These are phyloP conservation scores for Melanomma pulvis-pyrius DNA, from an alignment of 495 filamentous ascomycete genomes.

Conservation along the genomic window DNA sequence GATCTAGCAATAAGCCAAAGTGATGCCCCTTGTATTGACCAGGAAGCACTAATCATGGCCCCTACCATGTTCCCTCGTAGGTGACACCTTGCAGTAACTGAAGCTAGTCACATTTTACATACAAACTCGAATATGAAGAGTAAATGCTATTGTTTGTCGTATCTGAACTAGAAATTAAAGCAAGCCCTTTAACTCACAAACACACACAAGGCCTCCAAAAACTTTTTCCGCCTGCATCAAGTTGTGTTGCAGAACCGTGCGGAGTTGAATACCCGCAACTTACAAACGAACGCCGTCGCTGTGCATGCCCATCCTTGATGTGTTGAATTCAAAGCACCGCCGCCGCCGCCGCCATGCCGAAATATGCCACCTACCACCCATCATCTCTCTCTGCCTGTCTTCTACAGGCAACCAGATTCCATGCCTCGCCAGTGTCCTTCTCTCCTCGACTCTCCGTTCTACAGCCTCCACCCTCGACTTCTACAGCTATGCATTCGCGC, in stretches of 20 bases:
- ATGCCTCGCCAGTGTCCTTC: not conserved
- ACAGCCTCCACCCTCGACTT: not conserved
- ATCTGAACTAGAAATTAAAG: no score
- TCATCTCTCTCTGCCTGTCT: not conserved
- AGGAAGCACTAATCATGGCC: no score
- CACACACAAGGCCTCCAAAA: not conserved
- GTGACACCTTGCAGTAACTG: no score
- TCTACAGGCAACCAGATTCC: not conserved
- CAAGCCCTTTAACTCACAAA: no score
- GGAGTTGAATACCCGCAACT: constrained; percentile 40
- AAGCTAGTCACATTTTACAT: no score
- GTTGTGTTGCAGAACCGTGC: not conserved
- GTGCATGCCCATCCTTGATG: not conserved
- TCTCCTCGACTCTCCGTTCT: not conserved
- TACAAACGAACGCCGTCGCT: constrained; percentile 19
- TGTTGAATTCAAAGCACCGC: constrained; percentile 12
- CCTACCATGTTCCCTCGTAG: no score
- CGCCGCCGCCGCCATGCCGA: not conserved
- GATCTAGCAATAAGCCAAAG: no score
- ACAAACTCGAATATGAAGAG: no score
- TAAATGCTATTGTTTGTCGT: no score
- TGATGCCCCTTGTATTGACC: no score
- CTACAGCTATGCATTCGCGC: not conserved
- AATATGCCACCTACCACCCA: no score
- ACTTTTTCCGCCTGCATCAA: not conserved